Evolutionary conservation across 768 basidiomycete species (phyloP), one percentile per base, ranked within the genome.

Genomic region (Trametes elegans): DNA sequence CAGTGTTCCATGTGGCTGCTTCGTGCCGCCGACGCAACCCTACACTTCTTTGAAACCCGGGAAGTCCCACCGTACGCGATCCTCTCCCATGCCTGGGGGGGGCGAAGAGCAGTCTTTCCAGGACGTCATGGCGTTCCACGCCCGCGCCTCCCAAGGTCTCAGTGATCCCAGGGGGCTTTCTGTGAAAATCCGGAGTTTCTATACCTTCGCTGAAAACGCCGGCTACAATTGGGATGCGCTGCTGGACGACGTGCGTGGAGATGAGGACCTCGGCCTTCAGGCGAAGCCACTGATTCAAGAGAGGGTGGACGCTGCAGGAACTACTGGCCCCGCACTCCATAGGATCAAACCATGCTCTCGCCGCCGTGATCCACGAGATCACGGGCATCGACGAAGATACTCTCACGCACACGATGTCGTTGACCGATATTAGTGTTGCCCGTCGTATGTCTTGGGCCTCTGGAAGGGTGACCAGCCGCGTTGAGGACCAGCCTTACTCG

Each of bases 221-320:
- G 54, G 54, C 11, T 55, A 49, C 28, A 29, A 39, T 5, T 57
- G 49, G 49, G 49, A 34, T 23, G 54, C 47, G 14, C 44, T 43
- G 31, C 54, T 55, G 3, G 46, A 55, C 23, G 54, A 55, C 40
- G 39, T 55, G 7, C 29, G 11, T 9, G 40, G 47, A 11, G 47
- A 49, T 5, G 47, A 55, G 21, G 45, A 47, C 31, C 53, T 39
- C 53, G 9, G 14, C 29, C 11, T 55, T 55, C n/a, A 28, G 45
- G 1, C 35, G 16, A 7, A 55, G 54, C 32, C 24, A 16, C 4
- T 54, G 53, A 45, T 54, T 54, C 38, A 46, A 35, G 5, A 18
- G 53, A 29, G 53, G 53, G 3, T 54, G 53, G 53, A 54, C 53
- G 6, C 27, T 54, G 26, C 53, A 54, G 38, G 53, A 54, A 24